Evolutionary conservation across 2,329 filamentous ascomycete genomes (phyloP).

Genomic region (Paecilomyces sp.): DNA sequence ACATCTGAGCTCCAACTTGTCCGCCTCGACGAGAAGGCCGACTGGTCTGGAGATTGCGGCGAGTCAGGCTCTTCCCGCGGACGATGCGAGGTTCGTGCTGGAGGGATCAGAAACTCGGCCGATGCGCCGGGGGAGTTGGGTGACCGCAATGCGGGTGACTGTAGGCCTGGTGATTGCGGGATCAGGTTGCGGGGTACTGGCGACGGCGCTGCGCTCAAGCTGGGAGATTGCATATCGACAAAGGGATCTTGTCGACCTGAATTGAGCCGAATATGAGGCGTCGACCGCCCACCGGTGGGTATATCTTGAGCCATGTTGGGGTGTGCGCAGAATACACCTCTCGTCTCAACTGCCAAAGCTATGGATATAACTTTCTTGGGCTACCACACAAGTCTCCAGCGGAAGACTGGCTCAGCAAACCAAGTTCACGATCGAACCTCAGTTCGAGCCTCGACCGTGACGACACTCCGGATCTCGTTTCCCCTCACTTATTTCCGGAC

Average conservation of each 20-base stretch:
- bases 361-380: neutral
- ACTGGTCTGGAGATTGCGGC: slow-evolving; percentile 41
- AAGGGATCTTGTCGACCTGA: slow-evolving; percentile 51
- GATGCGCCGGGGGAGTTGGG: slow-evolving; percentile 41
- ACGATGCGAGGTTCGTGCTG: slow-evolving; percentile 36
- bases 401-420: slow-evolving; percentile 8
- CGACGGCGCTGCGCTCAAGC: slow-evolving; percentile 9
- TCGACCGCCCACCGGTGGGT: slow-evolving; percentile 11
- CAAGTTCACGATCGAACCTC: slow-evolving; percentile 13
- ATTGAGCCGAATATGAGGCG: slow-evolving; percentile 59
- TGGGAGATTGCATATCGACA: slow-evolving; percentile 26
- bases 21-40: slow-evolving; percentile 51
- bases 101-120: slow-evolving; percentile 30
- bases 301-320: neutral
- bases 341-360: neutral
- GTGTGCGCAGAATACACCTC: neutral
- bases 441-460: neutral
- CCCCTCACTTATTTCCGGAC: neutral
- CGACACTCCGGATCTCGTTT: neutral
- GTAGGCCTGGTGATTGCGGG: slow-evolving; percentile 16
- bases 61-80: slow-evolving; percentile 47
- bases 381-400: neutral
- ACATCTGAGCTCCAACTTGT: slow-evolving; percentile 60
- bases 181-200: slow-evolving; percentile 17
- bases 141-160: slow-evolving; percentile 15